These are phyloP conservation scores for Kwoniella europaea DNA, from an alignment of 768 basidiomycete genomes.

Conservation along the genomic window DNA sequence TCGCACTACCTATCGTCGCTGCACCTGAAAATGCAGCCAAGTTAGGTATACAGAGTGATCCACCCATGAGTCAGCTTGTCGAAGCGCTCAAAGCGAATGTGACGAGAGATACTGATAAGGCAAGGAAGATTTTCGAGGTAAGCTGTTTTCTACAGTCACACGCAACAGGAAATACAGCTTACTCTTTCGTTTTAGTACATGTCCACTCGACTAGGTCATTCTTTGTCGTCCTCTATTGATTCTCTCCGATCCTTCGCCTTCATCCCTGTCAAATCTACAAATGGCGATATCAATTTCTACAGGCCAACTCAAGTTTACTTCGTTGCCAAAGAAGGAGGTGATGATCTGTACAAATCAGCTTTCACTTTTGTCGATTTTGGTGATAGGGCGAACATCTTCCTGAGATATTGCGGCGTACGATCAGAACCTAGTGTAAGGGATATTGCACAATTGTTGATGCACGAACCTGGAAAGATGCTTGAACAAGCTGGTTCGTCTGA, in stretches of 20 bases:
- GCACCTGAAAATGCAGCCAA: conserved; percentile 65
- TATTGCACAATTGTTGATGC: conserved; percentile 41
- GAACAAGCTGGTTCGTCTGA: conserved; percentile 48
- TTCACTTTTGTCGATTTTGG: conserved; percentile 93
- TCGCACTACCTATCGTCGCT: conserved; percentile 60
- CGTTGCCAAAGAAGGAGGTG: conserved; percentile 43
- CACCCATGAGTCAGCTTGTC: conserved; percentile 68
- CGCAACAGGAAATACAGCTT: neutral
- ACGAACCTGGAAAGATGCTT: conserved; percentile 43
- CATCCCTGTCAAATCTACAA: conserved; percentile 64
- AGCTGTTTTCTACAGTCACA: conserved; percentile 31
- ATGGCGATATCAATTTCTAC: conserved; percentile 29
- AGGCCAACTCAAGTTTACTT: conserved; percentile 55
- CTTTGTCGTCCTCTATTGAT: conserved; percentile 61
- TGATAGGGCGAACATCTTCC: conserved; percentile 75
- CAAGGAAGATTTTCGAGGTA: conserved; percentile 73
- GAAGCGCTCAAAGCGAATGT: conserved; percentile 67
- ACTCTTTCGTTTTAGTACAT: conserved; percentile 33
- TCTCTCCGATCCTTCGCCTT: conserved; percentile 68
- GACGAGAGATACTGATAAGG: conserved; percentile 65
- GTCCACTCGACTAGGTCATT: conserved; percentile 40
- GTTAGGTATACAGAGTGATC: conserved; percentile 72
- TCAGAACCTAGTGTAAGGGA: conserved; percentile 82
- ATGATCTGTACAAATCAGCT: conserved; percentile 74
- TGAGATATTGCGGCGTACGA: conserved; percentile 84